A percentile compares a stretch with the other conserved stretches of the same genome.
phyloP scores from a whole-genome alignment of 495 filamentous ascomycete genomes.

The Pseudevernia furfuracea region DNA sequence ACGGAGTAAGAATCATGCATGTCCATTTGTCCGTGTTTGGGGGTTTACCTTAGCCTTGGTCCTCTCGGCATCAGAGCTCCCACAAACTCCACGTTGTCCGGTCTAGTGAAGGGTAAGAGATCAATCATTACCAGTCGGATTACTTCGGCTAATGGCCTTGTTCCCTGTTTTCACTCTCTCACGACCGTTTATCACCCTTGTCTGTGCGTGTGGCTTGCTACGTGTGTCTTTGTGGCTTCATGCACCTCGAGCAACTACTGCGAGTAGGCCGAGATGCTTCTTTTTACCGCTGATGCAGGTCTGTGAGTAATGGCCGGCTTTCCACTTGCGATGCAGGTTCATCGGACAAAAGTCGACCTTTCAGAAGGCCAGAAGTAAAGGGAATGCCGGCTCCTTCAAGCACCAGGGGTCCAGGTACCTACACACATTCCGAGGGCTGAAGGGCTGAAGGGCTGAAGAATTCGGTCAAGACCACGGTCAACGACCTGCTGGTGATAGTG shows the following conservation, averaged over 20 bases:
- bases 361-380: not conserved
- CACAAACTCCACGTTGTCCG: not conserved
- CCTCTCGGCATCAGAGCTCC: not conserved
- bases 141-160: not conserved
- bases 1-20: not conserved
- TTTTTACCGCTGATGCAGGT: slow-evolving; percentile 2
- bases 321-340: not conserved
- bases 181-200: slow-evolving; percentile 7
- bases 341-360: not conserved
- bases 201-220: slow-evolving; percentile 18
- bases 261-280: not conserved
- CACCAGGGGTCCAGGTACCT: not conserved
- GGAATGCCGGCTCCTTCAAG: slow-evolving; percentile 3
- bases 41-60: too few species aligned
- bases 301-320: not conserved
- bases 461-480: not conserved
- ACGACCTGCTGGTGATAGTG: slow-evolving; percentile 5
- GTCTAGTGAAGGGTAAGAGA: not conserved
- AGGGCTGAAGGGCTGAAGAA: slow-evolving; percentile 1
- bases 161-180: slow-evolving; percentile 3
- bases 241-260: not conserved
- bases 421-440: not conserved
- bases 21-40: not conserved
- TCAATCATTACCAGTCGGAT: slow-evolving; percentile 2
- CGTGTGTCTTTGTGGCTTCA: slow-evolving; percentile 5